Base-by-base conservation (phyloP, 805 yeast species). In the Myxozyma neglecta region DNA sequence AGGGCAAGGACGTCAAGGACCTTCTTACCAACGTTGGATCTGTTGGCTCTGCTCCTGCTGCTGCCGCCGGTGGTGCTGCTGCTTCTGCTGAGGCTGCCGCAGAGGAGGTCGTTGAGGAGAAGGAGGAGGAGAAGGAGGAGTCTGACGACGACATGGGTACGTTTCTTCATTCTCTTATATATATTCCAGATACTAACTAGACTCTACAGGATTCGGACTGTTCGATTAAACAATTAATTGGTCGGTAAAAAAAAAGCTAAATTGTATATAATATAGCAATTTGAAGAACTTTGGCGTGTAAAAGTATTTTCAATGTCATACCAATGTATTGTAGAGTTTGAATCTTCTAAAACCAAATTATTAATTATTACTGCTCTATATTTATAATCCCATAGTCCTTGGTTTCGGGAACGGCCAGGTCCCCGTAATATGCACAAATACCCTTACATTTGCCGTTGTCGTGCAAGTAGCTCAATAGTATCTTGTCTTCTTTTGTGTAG, bases 101-200 rank as follows among this genome's bases (percentile, higher is more conserved):
- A 4, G 70, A 64, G 55, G 63, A 57, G 24, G 70, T 51, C 40
- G 72, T 42, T 32, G 72, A 66, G 60, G 66, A 69, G 65, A 52
- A 65, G 59, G 69, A 67, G 63, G 66, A 70, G 67, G 61, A 70
- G 65, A 70, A 68, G 67, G 64, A 57, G 54, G 57, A 55, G 47
- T 63, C 61, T 34, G 72, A 70, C 51, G 91, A 85, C 77, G 96
- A 89, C 81, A 89, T 90, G 96, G 96, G 96, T 76, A 86, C 88
- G 89, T 48, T 37, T 2, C 20, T 32, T 50, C 43, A 20, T 29
- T 11, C 49, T 39, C 18, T 4, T n/a, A 37, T 34, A 24, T 16
- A 16, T 11, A n/a, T 10, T 51, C 35, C 29, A 24, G n/a, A 16
- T 50, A 10, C 32, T 14, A 43, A 32, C 18, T 45, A 50, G 46